These are phyloP conservation scores for Aspergillus texensis DNA, from an alignment of 2,329 filamentous ascomycete genomes.

Conservation along the genomic window DNA sequence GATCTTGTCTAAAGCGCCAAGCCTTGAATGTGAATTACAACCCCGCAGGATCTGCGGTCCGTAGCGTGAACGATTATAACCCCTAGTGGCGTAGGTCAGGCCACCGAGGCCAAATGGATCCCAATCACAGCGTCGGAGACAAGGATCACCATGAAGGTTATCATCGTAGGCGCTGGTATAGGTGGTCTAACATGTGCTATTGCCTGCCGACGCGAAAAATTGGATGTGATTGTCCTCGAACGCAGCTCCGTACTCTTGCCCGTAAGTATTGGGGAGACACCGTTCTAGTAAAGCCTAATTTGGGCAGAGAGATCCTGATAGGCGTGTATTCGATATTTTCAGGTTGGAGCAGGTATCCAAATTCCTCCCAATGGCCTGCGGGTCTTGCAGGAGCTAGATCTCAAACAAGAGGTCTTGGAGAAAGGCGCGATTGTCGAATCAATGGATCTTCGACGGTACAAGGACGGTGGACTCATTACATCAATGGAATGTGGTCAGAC, in stretches of 20 bases:
- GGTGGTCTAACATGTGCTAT: conserved; percentile 29
- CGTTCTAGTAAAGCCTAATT: too few relatives aligned
- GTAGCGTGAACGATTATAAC: too few relatives aligned
- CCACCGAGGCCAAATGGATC: neutral
- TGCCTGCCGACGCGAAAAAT: conserved; percentile 21
- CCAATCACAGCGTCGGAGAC: neutral
- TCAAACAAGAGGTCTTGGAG: conserved; percentile 18
- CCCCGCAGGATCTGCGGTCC: too few relatives aligned
- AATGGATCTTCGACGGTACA: conserved; percentile 24
- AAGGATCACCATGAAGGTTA: conserved; percentile 13
- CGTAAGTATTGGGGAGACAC: neutral
- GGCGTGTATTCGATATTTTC: neutral
- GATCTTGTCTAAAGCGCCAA: too few relatives aligned
- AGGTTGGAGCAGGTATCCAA: conserved; percentile 33
- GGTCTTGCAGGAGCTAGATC: conserved; percentile 20
- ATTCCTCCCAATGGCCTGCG: conserved; percentile 31
- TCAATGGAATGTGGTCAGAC: conserved; percentile 25
- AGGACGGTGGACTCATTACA: conserved; percentile 20
- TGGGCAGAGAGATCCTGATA: too few relatives aligned
- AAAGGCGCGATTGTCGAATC: conserved; percentile 12
- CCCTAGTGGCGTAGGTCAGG: too few relatives aligned
- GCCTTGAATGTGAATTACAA: too few relatives aligned
- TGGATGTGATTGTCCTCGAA: conserved; percentile 28
- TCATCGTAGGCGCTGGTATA: conserved; percentile 25
- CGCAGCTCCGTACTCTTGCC: conserved; percentile 15